Percentiles rank a stretch among this genome's conserved stretches.
Evolutionary conservation across 73 alveolate species (phyloP).

Genomic region (Paramecium bursaria): DNA sequence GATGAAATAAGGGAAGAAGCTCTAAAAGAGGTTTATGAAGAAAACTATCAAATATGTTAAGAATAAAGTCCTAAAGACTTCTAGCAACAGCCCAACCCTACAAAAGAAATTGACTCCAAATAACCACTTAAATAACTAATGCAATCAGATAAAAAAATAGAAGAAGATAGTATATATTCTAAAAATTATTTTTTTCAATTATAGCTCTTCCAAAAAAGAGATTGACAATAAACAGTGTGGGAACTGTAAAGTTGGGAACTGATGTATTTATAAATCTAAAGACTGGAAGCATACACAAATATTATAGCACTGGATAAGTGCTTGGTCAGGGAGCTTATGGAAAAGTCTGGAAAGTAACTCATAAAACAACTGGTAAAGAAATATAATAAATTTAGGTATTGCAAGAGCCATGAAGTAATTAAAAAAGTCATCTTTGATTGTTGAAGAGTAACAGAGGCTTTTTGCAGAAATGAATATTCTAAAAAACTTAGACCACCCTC

Average conservation of each 20-base stretch:
- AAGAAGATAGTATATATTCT: background rate
- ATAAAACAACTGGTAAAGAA: slow-evolving; percentile 4
- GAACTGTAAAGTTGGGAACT: slow-evolving; percentile 39
- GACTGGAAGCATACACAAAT: slow-evolving; percentile 19
- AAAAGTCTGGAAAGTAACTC: slow-evolving; percentile 54
- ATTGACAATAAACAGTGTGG: background rate
- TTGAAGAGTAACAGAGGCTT: slow-evolving; percentile 59
- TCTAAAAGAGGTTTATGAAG: slow-evolving; percentile 16
- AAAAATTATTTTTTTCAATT: too few relatives aligned
- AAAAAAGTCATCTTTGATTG: slow-evolving; percentile 43
- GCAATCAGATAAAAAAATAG: background rate
- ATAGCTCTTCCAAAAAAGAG: slow-evolving; percentile 33
- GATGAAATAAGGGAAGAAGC: slow-evolving; percentile 25
- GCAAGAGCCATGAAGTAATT: slow-evolving; percentile 64
- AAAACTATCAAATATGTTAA: background rate
- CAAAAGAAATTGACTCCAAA: background rate
- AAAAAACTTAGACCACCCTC: slow-evolving; percentile 60
- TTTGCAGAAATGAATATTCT: slow-evolving; percentile 68
- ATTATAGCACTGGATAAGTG: slow-evolving; percentile 27
- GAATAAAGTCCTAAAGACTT: too few relatives aligned
- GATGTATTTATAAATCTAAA: slow-evolving; percentile 44
- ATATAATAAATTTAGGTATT: slow-evolving; percentile 15
- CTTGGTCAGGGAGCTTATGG: slow-evolving; percentile 44
- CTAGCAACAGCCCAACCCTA: too few relatives aligned
- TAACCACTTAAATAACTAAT: background rate